Percentiles rank a stretch among this genome's conserved stretches.
Evolutionary conservation across 495 filamentous ascomycete genomes (phyloP).

Genomic region (Penicilliopsis zonata): DNA sequence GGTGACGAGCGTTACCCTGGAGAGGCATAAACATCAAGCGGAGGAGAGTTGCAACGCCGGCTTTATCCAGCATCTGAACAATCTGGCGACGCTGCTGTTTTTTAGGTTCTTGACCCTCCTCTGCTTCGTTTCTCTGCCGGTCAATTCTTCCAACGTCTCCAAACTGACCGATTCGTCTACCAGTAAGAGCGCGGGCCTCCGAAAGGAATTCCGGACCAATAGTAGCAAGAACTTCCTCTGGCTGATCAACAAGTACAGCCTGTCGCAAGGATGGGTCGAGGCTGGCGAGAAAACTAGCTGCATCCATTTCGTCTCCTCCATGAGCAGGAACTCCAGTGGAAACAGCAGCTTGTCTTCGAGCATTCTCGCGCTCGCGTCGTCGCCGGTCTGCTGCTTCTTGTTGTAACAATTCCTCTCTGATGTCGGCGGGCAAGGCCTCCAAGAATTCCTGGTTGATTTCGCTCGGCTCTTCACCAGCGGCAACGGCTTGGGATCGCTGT

Average conservation of each 20-base stretch:
- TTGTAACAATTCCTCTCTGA: conserved; percentile 78
- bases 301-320: conserved; percentile 85
- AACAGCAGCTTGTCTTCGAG: conserved; percentile 49
- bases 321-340: conserved; percentile 40
- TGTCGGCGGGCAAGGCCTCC: conserved; percentile 79
- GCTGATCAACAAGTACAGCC: conserved; percentile 79
- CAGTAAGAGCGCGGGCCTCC: conserved; percentile 65
- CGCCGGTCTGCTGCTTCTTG: conserved; percentile 84
- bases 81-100: conserved; percentile 69
- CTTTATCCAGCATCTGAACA: conserved; percentile 93
- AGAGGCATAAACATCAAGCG: conserved; percentile 95
- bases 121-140: conserved; percentile 31
- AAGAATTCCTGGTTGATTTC: conserved; percentile 93
- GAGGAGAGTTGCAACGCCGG: conserved; percentile 85
- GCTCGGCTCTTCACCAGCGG: conserved; percentile 69
- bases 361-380: conserved; percentile 71
- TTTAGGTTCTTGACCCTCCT: conserved; percentile 35
- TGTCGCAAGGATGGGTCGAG: conserved; percentile 77
- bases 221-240: conserved; percentile 77
- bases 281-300: conserved; percentile 83
- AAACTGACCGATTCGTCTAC: conserved; percentile 49
- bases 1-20: conserved; percentile 65
- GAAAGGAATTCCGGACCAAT: conserved; percentile 74
- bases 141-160: conserved; percentile 37
- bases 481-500: conserved; percentile 66